Evolutionary conservation across 129 eudicot species (phyloP), one percentile per base, ranked within the genome.

Genomic region (carrot (Daucus carota)): DNA sequence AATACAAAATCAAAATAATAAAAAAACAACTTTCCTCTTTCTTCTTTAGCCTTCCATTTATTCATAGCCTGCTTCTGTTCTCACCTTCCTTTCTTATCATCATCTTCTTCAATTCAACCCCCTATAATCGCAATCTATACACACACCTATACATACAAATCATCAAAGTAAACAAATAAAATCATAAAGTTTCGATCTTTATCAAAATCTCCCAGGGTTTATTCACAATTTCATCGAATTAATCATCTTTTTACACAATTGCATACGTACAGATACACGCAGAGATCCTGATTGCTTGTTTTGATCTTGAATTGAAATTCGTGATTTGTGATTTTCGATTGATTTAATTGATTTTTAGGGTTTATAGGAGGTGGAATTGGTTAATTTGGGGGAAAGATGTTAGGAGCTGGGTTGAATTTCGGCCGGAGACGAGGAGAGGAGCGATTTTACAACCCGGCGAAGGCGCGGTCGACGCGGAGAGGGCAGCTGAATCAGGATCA

Each of bases 371-470:
- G 78, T 70, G 50, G 68, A 62, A 71, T 36, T 36, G 5, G 40
- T 2, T 5, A 5, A 79, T 36, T 38, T 73, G 83, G 80, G 81
- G 80, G 71, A 75, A 81, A 74, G 66, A 93, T 93, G 97, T 83
- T 87, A 71, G 92, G 98, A 18, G 89, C 96, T 66, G 99, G 97
- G 80, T 81, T 95, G 70, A 96, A 91, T 81, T 91, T 91, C 59
- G 92, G 84, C 40, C 76, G 94, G 69, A 95, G 86, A 75, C 87
- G 90, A 50, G 93, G 93, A 40, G 97, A 88, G 28, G 99, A 95
- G 78, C 89, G 99, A 76, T 89, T 89, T 73, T 86, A 89, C 78
- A 88, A 86, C 80, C 92, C 96, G 69, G 88, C 92, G 4, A 91
- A 85, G 76, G 90, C 92, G 29, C 85, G 97, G 70, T 81, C 87